A percentile compares a stretch with the other conserved stretches of the same genome.
Conservation (phyloP, 2,329 filamentous ascomycete genomes). For the Arthrocladium fulminans region DNA sequence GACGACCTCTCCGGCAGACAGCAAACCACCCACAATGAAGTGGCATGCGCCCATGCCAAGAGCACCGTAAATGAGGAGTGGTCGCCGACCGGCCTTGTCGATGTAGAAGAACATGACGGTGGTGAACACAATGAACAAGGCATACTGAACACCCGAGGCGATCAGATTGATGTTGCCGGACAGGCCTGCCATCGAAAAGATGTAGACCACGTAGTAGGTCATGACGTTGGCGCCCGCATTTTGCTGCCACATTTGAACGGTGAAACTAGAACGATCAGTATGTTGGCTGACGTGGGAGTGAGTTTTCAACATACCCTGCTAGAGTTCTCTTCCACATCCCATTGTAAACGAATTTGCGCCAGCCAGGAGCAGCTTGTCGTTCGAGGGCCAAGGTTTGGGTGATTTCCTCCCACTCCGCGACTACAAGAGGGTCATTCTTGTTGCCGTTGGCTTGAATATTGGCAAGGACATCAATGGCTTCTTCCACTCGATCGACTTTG, state of each 20-base stretch:
- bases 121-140: conserved; percentile 27
- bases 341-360: conserved; percentile 40
- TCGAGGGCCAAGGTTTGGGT: conserved; percentile 30
- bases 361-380: conserved; percentile 30
- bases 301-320: no score
- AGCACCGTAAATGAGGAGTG: conserved; percentile 38
- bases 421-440: conserved; percentile 23
- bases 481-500: conserved; percentile 23
- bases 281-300: no score
- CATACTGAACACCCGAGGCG: conserved; percentile 26
- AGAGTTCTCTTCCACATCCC: conserved; percentile 53
- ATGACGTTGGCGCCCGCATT: conserved; percentile 33
- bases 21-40: conserved; percentile 40
- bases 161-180: conserved; percentile 30
- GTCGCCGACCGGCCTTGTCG: conserved; percentile 39
- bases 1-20: conserved; percentile 35
- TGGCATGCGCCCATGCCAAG: conserved; percentile 39
- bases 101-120: conserved; percentile 37
- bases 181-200: conserved; percentile 32
- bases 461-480: conserved; percentile 27
- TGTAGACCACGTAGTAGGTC: conserved; percentile 25
- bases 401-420: conserved; percentile 21
- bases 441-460: conserved; percentile 31
- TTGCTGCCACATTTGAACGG: conserved; percentile 51
- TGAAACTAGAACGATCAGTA: no score